phyloP scores from a whole-genome alignment of 2,329 filamentous ascomycete species.

The Teratosphaeria destructans region DNA sequence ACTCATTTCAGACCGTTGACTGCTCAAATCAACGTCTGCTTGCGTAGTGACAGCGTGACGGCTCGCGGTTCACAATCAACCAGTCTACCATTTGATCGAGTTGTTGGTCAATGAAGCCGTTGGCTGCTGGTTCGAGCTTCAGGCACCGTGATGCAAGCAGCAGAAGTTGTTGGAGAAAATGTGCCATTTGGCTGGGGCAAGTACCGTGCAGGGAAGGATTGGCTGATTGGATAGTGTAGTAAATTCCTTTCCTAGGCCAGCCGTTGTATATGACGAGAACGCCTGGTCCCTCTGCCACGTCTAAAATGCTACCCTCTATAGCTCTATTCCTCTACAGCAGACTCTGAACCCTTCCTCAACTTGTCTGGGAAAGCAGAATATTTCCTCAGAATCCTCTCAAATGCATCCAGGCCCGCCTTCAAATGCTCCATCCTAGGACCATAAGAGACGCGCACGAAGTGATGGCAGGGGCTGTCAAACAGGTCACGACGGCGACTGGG shows the following conservation, averaged over 20 bases:
- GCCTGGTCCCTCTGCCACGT: not conserved
- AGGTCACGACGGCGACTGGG: conserved; percentile 79
- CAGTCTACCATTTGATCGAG: too few species aligned
- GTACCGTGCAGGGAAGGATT: too few species aligned
- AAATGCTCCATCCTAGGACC: conserved; percentile 72
- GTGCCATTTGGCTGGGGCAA: too few species aligned
- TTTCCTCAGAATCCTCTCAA: conserved; percentile 71
- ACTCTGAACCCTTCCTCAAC: not conserved
- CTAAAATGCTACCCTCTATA: not conserved
- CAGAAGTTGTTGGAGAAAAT: too few species aligned
- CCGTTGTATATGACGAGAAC: not conserved
- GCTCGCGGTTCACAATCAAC: too few species aligned
- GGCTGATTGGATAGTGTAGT: too few species aligned
- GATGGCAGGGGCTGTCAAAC: conserved; percentile 88
- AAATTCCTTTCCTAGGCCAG: not conserved
- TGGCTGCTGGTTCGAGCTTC: too few species aligned
- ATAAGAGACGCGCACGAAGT: conserved; percentile 78
- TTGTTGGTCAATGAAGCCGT: too few species aligned
- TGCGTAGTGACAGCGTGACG: too few species aligned
- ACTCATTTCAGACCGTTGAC: not conserved
- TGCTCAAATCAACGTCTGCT: too few species aligned
- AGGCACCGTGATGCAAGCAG: too few species aligned
- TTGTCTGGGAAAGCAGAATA: conserved; percentile 25
- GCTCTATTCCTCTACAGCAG: not conserved
- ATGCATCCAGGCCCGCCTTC: conserved; percentile 70